Percentiles rank a stretch among this genome's conserved stretches.
phyloP scores from a whole-genome alignment of 1,139 yeast genomes.

The Suhomyces choctaworum region DNA sequence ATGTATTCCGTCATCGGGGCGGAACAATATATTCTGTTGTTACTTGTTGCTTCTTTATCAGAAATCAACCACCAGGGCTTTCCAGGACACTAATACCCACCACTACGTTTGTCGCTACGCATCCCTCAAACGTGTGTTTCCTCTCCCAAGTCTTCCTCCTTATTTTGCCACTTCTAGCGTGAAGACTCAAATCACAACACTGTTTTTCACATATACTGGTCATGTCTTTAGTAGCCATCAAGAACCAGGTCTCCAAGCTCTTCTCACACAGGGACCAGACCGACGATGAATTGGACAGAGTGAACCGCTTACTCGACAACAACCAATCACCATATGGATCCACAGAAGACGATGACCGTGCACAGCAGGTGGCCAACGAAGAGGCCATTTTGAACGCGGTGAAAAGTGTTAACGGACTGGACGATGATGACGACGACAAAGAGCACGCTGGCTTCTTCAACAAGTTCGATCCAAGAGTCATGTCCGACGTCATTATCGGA shows the following conservation, averaged over 20 bases:
- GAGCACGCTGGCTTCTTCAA: constrained; percentile 37
- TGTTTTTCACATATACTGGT: no score
- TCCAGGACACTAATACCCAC: no score
- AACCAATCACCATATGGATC: constrained; percentile 43
- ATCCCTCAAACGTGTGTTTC: no score
- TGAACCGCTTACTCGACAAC: constrained; percentile 35
- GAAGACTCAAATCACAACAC: no score
- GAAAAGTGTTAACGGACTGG: constrained; percentile 21
- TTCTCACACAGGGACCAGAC: constrained; percentile 22
- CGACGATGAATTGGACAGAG: constrained; percentile 37
- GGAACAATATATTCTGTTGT: no score
- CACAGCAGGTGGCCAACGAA: constrained; percentile 39
- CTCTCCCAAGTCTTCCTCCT: no score
- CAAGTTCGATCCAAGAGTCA: constrained; percentile 66
- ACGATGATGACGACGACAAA: constrained; percentile 23
- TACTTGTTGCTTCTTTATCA: no score
- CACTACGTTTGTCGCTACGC: no score
- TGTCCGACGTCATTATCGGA: constrained; percentile 80
- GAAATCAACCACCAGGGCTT: no score
- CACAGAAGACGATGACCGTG: constrained; percentile 35
- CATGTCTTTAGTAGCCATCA: constrained; percentile 44
- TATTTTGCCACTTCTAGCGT: no score
- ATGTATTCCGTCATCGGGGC: no score
- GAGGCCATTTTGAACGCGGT: constrained; percentile 37
- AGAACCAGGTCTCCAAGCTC: constrained; percentile 35